Evolutionary conservation across 495 filamentous ascomycete genomes (phyloP).

Genomic region (Penicillium paxilli): DNA sequence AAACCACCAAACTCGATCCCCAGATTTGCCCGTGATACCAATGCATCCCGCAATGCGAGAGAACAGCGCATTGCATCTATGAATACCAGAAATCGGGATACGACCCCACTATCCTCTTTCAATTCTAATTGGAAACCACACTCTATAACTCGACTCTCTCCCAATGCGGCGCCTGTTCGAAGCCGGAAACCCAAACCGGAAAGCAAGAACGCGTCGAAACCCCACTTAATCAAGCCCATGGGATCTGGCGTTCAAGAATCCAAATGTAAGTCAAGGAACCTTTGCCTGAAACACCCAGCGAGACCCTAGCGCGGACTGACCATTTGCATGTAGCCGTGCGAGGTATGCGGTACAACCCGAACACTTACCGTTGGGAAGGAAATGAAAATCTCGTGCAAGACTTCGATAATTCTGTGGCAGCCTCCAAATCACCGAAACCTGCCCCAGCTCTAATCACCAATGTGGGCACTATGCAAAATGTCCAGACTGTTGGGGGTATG

Average conservation of each 20-base stretch:
- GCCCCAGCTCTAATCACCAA: constrained; percentile 94
- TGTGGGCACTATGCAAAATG: constrained; percentile 67
- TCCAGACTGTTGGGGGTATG: constrained; percentile 93
- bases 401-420: constrained; percentile 61
- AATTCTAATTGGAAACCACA: constrained; percentile 81
- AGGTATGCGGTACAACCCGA: constrained; percentile 93
- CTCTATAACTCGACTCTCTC: constrained; percentile 56
- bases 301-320: constrained; percentile 9
- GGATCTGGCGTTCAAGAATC: constrained; percentile 58
- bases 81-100: constrained; percentile 42
- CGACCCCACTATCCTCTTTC: constrained; percentile 60
- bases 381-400: constrained; percentile 81
- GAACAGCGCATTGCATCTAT: constrained; percentile 72
- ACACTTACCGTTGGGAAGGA: constrained; percentile 86
- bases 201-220: constrained; percentile 56
- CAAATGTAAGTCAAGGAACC: constrained; percentile 59
- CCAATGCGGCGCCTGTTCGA: constrained; percentile 37
- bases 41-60: constrained; percentile 83
- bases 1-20: constrained; percentile 60
- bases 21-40: constrained; percentile 90
- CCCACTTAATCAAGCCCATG: constrained; percentile 71
- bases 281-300: constrained; percentile 1
- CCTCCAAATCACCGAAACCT: constrained; percentile 58
- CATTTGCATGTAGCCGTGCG: constrained; percentile 63
- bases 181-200: constrained; percentile 58